Conservation (phyloP, 345 rosid genomes). For the Moringa oleifera region DNA sequence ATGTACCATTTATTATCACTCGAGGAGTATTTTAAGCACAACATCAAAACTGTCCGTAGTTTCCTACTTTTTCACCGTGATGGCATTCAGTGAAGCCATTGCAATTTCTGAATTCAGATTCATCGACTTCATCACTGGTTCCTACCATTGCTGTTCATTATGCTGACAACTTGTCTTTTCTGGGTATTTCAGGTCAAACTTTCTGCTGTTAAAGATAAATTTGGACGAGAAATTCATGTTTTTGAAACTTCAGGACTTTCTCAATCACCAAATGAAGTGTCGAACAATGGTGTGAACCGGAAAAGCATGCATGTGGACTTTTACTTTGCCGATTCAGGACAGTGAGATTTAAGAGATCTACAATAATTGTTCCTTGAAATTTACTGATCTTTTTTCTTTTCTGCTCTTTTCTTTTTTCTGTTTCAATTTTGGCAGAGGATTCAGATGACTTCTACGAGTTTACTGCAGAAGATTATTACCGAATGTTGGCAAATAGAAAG, state of each 20-base stretch:
- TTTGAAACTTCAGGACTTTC: constrained; percentile 57
- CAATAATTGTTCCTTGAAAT: not conserved
- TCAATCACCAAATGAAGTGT: constrained; percentile 31
- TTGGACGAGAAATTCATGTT: constrained; percentile 68
- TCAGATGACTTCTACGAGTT: constrained; percentile 84
- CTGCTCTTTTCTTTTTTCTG: not conserved
- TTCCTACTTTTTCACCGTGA: not conserved
- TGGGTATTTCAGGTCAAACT: constrained; percentile 46
- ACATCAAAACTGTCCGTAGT: not conserved
- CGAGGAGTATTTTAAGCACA: not conserved
- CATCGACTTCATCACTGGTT: not conserved
- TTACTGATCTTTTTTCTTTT: not conserved
- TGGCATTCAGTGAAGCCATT: not conserved
- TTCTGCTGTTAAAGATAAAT: constrained; percentile 56
- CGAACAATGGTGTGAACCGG: constrained; percentile 33
- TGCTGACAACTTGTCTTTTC: not conserved
- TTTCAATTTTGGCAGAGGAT: constrained; percentile 40
- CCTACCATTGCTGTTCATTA: too few relatives aligned
- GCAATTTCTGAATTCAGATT: not conserved
- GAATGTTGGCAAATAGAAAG: constrained; percentile 52
- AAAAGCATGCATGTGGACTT: constrained; percentile 3
- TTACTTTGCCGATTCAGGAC: not conserved
- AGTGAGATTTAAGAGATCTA: not conserved
- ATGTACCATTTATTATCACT: not conserved
- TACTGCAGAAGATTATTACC: constrained; percentile 71